Conservation (phyloP, 148 eudicot genomes). For the Rhododendron vialii region DNA sequence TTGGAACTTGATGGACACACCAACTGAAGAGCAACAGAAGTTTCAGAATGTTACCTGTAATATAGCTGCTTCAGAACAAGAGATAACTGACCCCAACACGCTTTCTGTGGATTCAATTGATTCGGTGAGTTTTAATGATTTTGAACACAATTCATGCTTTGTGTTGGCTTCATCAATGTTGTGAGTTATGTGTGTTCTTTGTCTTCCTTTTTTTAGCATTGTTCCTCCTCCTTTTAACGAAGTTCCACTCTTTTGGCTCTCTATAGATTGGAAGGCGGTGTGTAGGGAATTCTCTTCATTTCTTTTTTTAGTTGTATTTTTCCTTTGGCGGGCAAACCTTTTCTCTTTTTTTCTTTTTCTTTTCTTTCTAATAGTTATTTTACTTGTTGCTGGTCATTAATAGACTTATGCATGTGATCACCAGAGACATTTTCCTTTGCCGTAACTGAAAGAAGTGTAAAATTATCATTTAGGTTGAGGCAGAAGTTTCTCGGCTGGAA, state of each 20-base stretch:
- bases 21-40: constrained; percentile 51
- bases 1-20: constrained; percentile 75
- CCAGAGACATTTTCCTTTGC: not conserved
- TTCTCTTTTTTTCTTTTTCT: not conserved
- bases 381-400: not conserved
- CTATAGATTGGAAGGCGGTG: too few species aligned
- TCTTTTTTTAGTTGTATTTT: not conserved
- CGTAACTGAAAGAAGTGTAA: not conserved
- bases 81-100: constrained; percentile 48
- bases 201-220: not conserved
- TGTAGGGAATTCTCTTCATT: too few species aligned
- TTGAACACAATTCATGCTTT: not conserved
- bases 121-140: constrained; percentile 24
- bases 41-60: constrained; percentile 54
- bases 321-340: too few species aligned
- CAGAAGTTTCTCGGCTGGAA: constrained; percentile 81
- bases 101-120: constrained; percentile 46
- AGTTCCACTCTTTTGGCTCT: too few species aligned
- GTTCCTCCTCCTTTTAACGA: not conserved
- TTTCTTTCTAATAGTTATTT: not conserved
- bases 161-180: not conserved
- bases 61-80: constrained; percentile 56
- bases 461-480: constrained; percentile 56
- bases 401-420: not conserved
- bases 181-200: not conserved